Percentiles rank a stretch among this genome's conserved stretches.
phyloP scores from a whole-genome alignment of 768 basidiomycete genomes.

The Boletus subparvulus region DNA sequence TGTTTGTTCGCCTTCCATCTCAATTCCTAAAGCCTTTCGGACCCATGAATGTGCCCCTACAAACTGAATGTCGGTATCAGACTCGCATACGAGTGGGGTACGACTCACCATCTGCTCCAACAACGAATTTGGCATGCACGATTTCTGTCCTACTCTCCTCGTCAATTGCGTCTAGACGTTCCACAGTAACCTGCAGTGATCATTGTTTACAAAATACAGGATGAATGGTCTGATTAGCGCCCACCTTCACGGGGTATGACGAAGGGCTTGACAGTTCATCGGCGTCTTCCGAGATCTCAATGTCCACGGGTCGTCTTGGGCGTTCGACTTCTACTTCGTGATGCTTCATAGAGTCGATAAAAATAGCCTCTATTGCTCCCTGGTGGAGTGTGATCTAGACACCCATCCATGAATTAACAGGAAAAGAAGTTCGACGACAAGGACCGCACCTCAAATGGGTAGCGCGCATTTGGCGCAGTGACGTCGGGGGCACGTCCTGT shows the following conservation, averaged over 20 bases:
- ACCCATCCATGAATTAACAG: neutral
- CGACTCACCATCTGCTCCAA: slow-evolving; percentile 36
- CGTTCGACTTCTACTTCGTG: slow-evolving; percentile 38
- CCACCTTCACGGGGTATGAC: slow-evolving; percentile 34
- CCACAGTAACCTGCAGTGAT: slow-evolving; percentile 21
- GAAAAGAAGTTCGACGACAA: neutral
- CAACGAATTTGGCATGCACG: slow-evolving; percentile 35
- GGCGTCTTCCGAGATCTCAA: slow-evolving; percentile 38
- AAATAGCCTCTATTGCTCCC: slow-evolving; percentile 43
- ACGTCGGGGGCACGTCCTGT: slow-evolving; percentile 64
- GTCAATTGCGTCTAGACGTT: slow-evolving; percentile 24
- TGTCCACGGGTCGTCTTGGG: slow-evolving; percentile 30
- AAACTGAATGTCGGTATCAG: neutral
- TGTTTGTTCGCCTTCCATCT: slow-evolving; percentile 51
- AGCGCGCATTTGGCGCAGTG: slow-evolving; percentile 60
- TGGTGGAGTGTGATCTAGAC: slow-evolving; percentile 38
- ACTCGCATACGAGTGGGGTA: neutral
- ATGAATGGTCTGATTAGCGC: neutral
- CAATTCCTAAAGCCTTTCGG: slow-evolving; percentile 41
- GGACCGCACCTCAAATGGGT: slow-evolving; percentile 62
- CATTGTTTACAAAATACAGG: neutral
- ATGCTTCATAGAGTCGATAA: slow-evolving; percentile 39
- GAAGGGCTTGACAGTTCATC: slow-evolving; percentile 34
- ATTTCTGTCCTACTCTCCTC: slow-evolving; percentile 33
- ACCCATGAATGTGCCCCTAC: slow-evolving; percentile 49